Evolutionary conservation across 306 rosid genomes (phyloP).

Genomic region (Rosa lucieae): DNA sequence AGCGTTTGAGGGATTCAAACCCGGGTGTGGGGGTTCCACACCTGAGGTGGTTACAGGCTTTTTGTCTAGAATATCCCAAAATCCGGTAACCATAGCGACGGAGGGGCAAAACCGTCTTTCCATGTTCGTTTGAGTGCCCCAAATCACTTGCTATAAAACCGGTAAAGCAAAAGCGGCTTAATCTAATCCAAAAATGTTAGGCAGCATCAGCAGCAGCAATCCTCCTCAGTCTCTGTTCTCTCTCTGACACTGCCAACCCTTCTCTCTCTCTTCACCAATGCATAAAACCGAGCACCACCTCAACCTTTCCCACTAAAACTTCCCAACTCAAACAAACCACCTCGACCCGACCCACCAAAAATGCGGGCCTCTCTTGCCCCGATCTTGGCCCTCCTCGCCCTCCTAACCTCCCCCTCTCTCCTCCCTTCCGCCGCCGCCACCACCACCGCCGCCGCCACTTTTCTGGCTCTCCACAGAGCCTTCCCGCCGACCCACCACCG

Average conservation of each 20-base stretch:
- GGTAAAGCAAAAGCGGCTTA: not conserved
- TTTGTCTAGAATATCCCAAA: too few relatives aligned
- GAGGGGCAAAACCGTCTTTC: not conserved
- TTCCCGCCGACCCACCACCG: slow-evolving; percentile 41
- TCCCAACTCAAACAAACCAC: not conserved
- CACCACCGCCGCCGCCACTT: not conserved
- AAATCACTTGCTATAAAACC: not conserved
- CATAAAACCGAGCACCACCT: slow-evolving; percentile 33
- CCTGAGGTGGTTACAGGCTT: too few relatives aligned
- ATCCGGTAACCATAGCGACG: too few relatives aligned
- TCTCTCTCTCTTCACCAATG: slow-evolving; percentile 33
- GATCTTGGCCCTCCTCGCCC: slow-evolving; percentile 30
- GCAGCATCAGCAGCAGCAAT: not conserved
- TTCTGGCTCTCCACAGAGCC: slow-evolving; percentile 63
- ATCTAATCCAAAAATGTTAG: not conserved
- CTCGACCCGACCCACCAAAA: slow-evolving; percentile 21
- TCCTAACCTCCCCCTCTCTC: slow-evolving; percentile 33
- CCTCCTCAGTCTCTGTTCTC: slow-evolving; percentile 9
- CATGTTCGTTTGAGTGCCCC: not conserved
- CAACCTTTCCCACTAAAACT: slow-evolving; percentile 27
- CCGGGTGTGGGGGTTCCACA: too few relatives aligned
- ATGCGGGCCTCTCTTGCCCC: slow-evolving; percentile 44
- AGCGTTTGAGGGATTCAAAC: too few relatives aligned
- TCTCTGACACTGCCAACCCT: not conserved
- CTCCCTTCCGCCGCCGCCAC: slow-evolving; percentile 40